Percentiles rank a stretch among this genome's conserved stretches.
phyloP scores from a whole-genome alignment of 768 basidiomycete genomes.

The Macrolepiota dolichaula region DNA sequence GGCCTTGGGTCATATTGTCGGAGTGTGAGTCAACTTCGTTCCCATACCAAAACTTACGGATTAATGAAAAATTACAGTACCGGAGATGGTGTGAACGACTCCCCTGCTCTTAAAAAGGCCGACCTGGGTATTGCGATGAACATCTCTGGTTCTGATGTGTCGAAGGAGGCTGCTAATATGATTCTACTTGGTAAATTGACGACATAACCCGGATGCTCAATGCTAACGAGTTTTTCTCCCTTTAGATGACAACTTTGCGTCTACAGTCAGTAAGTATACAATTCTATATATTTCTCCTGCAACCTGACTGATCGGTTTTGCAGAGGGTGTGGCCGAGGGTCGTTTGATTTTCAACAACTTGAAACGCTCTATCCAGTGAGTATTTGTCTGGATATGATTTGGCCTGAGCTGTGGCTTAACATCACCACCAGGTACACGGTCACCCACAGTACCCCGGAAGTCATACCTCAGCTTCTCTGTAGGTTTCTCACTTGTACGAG shows the following conservation, averaged over 20 bases:
- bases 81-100: conserved; percentile 72
- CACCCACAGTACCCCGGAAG: conserved; percentile 65
- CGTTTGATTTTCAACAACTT: conserved; percentile 69
- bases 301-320: neutral
- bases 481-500: conserved; percentile 17
- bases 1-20: conserved; percentile 67
- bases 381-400: conserved; percentile 1
- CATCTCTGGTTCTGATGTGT: conserved; percentile 70
- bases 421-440: conserved; percentile 50
- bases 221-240: neutral
- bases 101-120: conserved; percentile 68
- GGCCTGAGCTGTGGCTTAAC: neutral
- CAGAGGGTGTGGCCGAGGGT: conserved; percentile 67
- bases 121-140: conserved; percentile 77
- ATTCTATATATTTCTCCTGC: neutral
- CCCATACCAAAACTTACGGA: neutral
- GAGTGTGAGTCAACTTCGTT: conserved; percentile 46
- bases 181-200: conserved; percentile 52
- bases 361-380: conserved; percentile 67
- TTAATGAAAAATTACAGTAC: conserved; percentile 36
- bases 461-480: conserved; percentile 69
- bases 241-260: conserved; percentile 69
- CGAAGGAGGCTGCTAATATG: conserved; percentile 75
- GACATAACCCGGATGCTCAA: neutral
- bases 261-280: conserved; percentile 56